Base-by-base conservation (phyloP, 148 eudicot species). In the Suaeda aralocaspica region DNA sequence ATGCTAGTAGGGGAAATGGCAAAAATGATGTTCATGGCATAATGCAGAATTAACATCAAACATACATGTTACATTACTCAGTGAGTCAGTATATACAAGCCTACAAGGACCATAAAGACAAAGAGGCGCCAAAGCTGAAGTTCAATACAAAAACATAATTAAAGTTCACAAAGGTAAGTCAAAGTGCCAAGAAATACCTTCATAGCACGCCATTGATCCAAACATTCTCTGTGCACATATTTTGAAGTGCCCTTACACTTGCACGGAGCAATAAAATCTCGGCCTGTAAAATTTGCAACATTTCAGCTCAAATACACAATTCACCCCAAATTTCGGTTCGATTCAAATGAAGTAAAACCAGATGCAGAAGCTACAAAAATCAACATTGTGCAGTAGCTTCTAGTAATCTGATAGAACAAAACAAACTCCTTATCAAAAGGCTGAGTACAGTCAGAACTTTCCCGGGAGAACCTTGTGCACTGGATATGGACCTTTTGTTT, bases 241-340 rank as follows among this genome's bases (percentile, higher is more conserved):
- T 91, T 93, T 51, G 98, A 82, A 31, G 98, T 90, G 48, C 98
- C 98, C 83, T 87, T 93, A 76, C 98, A 93, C 79, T 87, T 93
- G 85, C 98, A 93, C 18, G 98, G 98, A 56, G 98, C 90, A 80
- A 93, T 93, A 80, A 93, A 93, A 74, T 93, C 98, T 72, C 98
- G 84, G 67, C 98, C 98, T 93, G 89, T 69, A 48, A 71, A 67
- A 59, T 50, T 9, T 21, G 22, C 13, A 1, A 1, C 55, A 49
- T 48, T 69, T 75, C 33, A 61, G 64, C 13, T 42, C 5, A 22
- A 53, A 22, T 55, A 62, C 13, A 19, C 45, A 52, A 6, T 49
- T 28, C 8, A 42, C 29, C 42, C 15, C 69, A 53, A 55, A 69
- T 25, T 46, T 10, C n/a, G n/a, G n/a, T n/a, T n/a, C n/a, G n/a